Evolutionary conservation across 1,139 yeast species (phyloP), one percentile per base, ranked within the genome.

Genomic region (Kodamaea sp.): DNA sequence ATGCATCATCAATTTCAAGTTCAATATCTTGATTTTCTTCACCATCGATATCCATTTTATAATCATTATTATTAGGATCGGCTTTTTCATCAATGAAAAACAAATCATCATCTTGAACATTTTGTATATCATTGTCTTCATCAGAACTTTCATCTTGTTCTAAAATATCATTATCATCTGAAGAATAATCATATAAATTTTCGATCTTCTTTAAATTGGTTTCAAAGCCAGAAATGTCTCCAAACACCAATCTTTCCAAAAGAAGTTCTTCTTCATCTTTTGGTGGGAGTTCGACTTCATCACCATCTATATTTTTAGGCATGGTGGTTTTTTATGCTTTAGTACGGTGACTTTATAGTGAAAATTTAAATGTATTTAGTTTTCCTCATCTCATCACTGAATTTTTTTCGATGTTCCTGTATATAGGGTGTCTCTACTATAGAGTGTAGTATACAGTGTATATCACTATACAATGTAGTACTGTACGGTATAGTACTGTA

Each of bases 201-300:
- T 79, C 87, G 34, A 78, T 63, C 46, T 76, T 76, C 47, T 71
- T 75, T 56, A 86, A 68, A 46, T 81, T 84, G 33, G 67, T 58
- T 47, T 84, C 89, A 59, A 90, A 89, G 24, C 92, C 94, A 32
- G 81, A 81, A 2, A 73, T 55, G 58, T 92, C 97, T 15, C 98
- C 97, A 63, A 94, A 92, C 5, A 94, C 96, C 12, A 87, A 70
- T 58, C 79, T 85, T 48, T 90, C 96, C 36, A 92, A 73, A 41
- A 69, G 75, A 32, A 83, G 47, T 59, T 90, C 97, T 55, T 88
- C 96, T 38, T 77, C 84, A 57, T 86, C 95, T 50, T 92, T 89
- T 28, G 84, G 84, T 15, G 86, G 83, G 8, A 67, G 54, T 26
- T 52, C 63, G 12, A 71, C 62, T 8, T 62, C 59, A 23, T 65